Evolutionary conservation across 495 filamentous ascomycete genomes (phyloP).

Genomic region (Cercophora scortea): DNA sequence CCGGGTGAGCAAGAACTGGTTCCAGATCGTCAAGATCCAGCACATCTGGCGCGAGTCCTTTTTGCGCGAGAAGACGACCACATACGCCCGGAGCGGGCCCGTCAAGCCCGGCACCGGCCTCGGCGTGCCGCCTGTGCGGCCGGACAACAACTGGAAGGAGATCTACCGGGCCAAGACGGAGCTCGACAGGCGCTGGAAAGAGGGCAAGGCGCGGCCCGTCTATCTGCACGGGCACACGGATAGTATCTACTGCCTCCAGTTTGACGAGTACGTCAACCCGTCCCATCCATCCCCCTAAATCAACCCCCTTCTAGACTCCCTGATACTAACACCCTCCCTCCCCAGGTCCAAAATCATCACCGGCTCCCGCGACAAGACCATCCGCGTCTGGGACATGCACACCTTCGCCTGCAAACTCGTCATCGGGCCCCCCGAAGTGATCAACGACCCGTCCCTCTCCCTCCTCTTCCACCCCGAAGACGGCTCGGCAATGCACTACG

Average conservation of each 20-base stretch:
- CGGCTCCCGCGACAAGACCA: constrained; percentile 88
- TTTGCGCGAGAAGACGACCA: constrained; percentile 51
- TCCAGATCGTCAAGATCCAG: constrained; percentile 48
- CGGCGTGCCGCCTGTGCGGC: constrained; percentile 40
- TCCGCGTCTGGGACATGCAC: constrained; percentile 90
- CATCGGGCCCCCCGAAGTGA: constrained; percentile 53
- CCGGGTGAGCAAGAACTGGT: constrained; percentile 59
- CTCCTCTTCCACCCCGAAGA: constrained; percentile 33
- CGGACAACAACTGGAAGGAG: constrained; percentile 69
- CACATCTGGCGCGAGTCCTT: constrained; percentile 78
- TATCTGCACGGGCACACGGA: constrained; percentile 89
- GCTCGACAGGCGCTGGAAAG: constrained; percentile 71
- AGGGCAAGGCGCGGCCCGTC: constrained; percentile 67
- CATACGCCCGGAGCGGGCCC: constrained; percentile 42
- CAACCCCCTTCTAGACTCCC: background rate
- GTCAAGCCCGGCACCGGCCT: constrained; percentile 37
- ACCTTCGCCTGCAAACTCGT: constrained; percentile 75
- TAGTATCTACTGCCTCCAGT: constrained; percentile 95
- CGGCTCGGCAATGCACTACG: constrained; percentile 38
- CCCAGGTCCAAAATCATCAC: constrained; percentile 86
- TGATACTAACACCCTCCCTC: constrained; percentile 11
- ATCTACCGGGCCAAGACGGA: constrained; percentile 70
- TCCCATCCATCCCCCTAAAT: constrained; percentile 2
- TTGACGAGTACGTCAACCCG: constrained; percentile 76
- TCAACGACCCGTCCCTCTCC: constrained; percentile 25